A percentile compares a stretch with the other conserved stretches of the same genome.
Conservation (phyloP, 805 yeast genomes). For the Jamesozyma hellenica region DNA sequence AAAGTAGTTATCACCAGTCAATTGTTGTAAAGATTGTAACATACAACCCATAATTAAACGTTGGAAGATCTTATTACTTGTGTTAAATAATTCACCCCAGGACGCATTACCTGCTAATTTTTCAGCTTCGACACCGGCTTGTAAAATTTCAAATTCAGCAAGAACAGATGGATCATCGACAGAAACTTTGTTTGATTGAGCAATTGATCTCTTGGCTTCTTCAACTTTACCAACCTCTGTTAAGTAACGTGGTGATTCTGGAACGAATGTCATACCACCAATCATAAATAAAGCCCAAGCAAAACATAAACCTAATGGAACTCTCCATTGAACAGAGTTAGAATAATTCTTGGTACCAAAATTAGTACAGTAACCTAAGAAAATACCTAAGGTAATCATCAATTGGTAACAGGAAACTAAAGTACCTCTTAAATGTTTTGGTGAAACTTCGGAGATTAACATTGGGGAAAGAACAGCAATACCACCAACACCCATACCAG, state of each 20-base stretch:
- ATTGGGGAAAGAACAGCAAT: conserved; percentile 1
- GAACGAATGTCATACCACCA: conserved; percentile 1
- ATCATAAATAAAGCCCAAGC: conserved; percentile 2
- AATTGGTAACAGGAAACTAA: conserved; percentile 1
- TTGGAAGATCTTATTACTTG: conserved; percentile 1
- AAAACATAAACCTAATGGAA: conserved; percentile 1
- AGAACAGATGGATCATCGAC: conserved; percentile 18
- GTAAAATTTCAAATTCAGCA: conserved; percentile 13
- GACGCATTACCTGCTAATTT: background rate
- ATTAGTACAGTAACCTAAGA: conserved; percentile 2
- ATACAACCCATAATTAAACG: conserved; percentile 2
- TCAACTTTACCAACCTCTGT: conserved; percentile 43
- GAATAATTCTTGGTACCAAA: background rate
- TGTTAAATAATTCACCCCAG: conserved; percentile 1
- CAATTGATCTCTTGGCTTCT: conserved; percentile 48
- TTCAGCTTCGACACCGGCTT: background rate
- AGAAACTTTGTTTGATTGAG: conserved; percentile 19
- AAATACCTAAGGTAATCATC: conserved; percentile 2
- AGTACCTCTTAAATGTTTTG: conserved; percentile 1
- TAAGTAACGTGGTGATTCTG: conserved; percentile 1
- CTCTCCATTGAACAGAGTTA: conserved; percentile 2
- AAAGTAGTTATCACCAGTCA: conserved; percentile 1
- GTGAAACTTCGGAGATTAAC: conserved; percentile 1
- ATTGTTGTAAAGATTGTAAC: conserved; percentile 2
- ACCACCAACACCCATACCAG: conserved; percentile 2